Conservation (phyloP, 2,329 filamentous ascomycete genomes). For the Ceratocystis albifundus region DNA sequence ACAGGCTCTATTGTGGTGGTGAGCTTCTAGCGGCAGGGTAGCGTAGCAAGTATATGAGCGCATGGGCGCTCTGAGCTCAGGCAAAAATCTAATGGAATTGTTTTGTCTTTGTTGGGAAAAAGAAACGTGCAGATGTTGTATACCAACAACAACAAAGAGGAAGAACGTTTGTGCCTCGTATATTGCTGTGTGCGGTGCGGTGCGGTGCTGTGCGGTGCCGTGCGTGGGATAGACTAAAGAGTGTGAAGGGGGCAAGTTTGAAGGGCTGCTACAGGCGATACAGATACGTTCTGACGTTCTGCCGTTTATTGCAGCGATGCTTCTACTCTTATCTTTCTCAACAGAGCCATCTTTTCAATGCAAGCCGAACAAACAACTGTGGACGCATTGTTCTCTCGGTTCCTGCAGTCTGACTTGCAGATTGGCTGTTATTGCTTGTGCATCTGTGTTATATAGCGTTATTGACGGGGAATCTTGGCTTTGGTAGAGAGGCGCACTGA, state of each 20-base stretch:
- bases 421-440: constrained; percentile 1
- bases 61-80: constrained; percentile 1
- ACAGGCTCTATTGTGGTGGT: neutral
- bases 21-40: neutral
- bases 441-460: constrained; percentile 2
- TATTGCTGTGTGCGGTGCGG: neutral
- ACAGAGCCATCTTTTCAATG: neutral
- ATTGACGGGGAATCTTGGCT: neutral
- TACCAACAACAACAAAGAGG: neutral
- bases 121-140: neutral
- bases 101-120: constrained; percentile 12
- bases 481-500: neutral
- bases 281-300: too few species aligned
- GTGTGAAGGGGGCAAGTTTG: too few species aligned
- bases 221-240: too few species aligned
- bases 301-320: too few species aligned
- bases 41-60: neutral
- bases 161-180: neutral
- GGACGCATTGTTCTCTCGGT: constrained; percentile 8
- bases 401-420: constrained; percentile 11
- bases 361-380: too few species aligned
- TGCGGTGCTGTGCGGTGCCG: too few species aligned
- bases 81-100: neutral
- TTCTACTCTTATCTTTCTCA: neutral
- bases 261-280: too few species aligned